Evolutionary conservation across 2,329 filamentous ascomycete genomes (phyloP), one percentile per base, ranked within the genome.

Genomic region (Penicillium hesseltinei): DNA sequence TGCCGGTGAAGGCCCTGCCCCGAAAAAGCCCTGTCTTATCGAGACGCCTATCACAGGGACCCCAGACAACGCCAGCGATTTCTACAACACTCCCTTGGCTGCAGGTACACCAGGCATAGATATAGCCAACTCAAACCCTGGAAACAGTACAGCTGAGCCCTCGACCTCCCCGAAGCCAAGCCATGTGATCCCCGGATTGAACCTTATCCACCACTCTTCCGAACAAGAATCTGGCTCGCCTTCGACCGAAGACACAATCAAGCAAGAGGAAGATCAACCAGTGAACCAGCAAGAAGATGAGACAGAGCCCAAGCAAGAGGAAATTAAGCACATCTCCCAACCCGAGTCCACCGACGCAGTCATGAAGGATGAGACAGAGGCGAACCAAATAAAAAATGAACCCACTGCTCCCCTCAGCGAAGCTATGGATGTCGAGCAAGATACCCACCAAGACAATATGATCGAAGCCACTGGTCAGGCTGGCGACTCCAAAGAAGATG

Each of bases 401-500:
- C 8, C 23, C 19, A 51, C 47, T 15, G 40, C 50, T 27, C 46
- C 25, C 36, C 40, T 49, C 23, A 35, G 40, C 10, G 68, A 71
- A 51, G 59, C 66, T 11, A 72, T 73, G 67, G 66, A 73, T 43
- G 60, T 70, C 29, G 68, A 71, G 38, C 48, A 62, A 29, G 39
- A 60, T 53, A 39, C 29, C 17, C 29, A 47, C 39, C 13, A 55
- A 51, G 59, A 44, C 27, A 56, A 54, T 35, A 59, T 50, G 23
- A 35, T 50, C 31, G 54, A 53, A 39, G 48, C 44, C 19, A 54
- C 54, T 42, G 47, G 40, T 2, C 39, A 21, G 7, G 44, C 46
- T 17, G 61, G 55, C 25, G 62, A 65, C 7, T 68, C 78, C 63
- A 77, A 79, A 51, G 77, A 74, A 33, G 77, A 80, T 45, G 74